phyloP scores from a whole-genome alignment of 768 basidiomycete genomes.

The Naganishia kalamii region DNA sequence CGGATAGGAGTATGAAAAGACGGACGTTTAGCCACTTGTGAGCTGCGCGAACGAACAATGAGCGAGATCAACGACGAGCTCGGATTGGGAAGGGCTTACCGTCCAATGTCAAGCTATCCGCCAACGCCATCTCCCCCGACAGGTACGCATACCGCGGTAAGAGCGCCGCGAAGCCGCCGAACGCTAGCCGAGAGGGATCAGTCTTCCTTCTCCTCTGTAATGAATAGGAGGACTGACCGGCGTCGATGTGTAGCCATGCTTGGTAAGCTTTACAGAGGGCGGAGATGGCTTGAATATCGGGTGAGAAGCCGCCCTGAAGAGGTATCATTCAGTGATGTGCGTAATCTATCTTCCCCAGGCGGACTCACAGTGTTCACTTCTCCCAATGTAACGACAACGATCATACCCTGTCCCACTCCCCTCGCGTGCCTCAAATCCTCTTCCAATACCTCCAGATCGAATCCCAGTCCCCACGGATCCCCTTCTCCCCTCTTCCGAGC shows the following conservation, averaged over 20 bases:
- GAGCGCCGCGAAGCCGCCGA: slow-evolving; percentile 49
- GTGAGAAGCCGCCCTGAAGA: slow-evolving; percentile 43
- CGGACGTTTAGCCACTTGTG: slow-evolving; percentile 51
- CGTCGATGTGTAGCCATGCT: slow-evolving; percentile 52
- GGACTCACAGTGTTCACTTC: slow-evolving; percentile 50
- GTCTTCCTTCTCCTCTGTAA: too few species aligned
- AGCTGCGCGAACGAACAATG: slow-evolving; percentile 20
- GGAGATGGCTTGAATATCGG: slow-evolving; percentile 40
- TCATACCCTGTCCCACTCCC: slow-evolving; percentile 39
- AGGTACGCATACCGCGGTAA: slow-evolving; percentile 44
- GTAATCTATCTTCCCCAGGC: not conserved
- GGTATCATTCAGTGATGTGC: not conserved
- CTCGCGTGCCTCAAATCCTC: slow-evolving; percentile 33
- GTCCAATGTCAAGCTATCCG: slow-evolving; percentile 49
- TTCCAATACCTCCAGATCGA: slow-evolving; percentile 45
- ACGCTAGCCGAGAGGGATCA: slow-evolving; percentile 38
- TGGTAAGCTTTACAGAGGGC: slow-evolving; percentile 45
- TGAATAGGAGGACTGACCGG: slow-evolving; percentile 34
- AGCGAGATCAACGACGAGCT: too few species aligned
- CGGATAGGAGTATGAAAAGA: not conserved
- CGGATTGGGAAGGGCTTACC: slow-evolving; percentile 40
- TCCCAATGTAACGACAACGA: slow-evolving; percentile 45
- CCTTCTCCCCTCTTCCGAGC: slow-evolving; percentile 22
- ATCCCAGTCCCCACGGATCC: slow-evolving; percentile 31
- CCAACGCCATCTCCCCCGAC: slow-evolving; percentile 44